Evolutionary conservation across 257 asterid species (phyloP), one percentile per base, ranked within the genome.

Genomic region (Echites panduratus): DNA sequence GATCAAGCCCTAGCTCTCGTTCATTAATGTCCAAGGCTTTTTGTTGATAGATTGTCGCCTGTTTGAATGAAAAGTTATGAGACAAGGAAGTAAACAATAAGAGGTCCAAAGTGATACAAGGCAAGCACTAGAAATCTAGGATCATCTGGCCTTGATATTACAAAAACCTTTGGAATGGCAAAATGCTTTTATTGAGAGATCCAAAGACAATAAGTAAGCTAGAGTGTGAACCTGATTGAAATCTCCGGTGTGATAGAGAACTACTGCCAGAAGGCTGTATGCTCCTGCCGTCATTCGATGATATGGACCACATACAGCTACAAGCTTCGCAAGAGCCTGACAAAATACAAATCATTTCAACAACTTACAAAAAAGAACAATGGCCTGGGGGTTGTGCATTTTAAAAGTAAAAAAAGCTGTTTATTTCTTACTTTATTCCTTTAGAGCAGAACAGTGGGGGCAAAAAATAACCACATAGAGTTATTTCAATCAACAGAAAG

Each of bases 241-340:
- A 75, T 92, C 97, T 84, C 97, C 97, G 0, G 97, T 92, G 84
- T 92, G 97, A 87, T 92, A 92, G 59, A 92, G 82, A 83, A 92
- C 97, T 67, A 92, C 97, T 56, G 97, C 97, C 79, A 92, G 95
- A 85, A 92, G 97, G 83, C 97, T 92, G 88, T 92, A 92, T 73
- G 97, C 96, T 58, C 97, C 96, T 70, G 97, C 96, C 47, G 97
- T 92, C 97, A 92, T 92, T 72, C 96, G 86, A 82, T 92, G 96
- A 79, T 92, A 89, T 72, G 97, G 92, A 79, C 97, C 97, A 71
- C 97, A 92, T 41, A 92, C 97, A 64, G 96, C 95, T 49, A 92
- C 96, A 81, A 92, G 83, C 89, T 92, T 92, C 68, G 93, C 93
- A 68, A 92, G 96, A 81, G 97, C 97, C 97, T 90, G 83, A 56